Conservation (phyloP, 495 filamentous ascomycete genomes). For the Bacidia rubella region DNA sequence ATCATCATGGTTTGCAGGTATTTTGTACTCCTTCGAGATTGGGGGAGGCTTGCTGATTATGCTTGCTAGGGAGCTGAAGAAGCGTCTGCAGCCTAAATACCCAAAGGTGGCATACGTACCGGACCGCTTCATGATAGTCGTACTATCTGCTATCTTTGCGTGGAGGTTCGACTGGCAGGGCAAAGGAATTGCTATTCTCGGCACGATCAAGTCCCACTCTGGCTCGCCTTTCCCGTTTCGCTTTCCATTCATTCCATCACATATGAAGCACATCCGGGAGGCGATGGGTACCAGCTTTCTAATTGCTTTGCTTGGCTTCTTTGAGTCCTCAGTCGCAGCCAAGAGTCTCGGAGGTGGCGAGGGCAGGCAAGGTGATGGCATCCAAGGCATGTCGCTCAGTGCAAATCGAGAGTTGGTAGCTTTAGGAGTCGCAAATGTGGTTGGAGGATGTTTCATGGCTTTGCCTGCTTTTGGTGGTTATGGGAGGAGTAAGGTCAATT, state of each 20-base stretch:
- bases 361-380: conserved; percentile 37
- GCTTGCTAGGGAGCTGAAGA: conserved; percentile 55
- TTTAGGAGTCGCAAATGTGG: conserved; percentile 74
- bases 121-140: conserved; percentile 83
- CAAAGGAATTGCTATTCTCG: conserved; percentile 69
- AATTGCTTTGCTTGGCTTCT: conserved; percentile 91
- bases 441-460: conserved; percentile 82
- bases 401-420: conserved; percentile 92
- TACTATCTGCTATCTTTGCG: conserved; percentile 68
- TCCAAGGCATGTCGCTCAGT: conserved; percentile 66
- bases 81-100: conserved; percentile 63
- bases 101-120: conserved; percentile 79
- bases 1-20: conserved; percentile 81
- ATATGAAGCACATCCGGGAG: conserved; percentile 72
- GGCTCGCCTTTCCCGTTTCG: conserved; percentile 57
- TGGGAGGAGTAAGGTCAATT: conserved; percentile 89
- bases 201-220: conserved; percentile 55
- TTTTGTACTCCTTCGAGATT: conserved; percentile 10
- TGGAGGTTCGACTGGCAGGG: conserved; percentile 70
- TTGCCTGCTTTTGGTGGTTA: conserved; percentile 94
- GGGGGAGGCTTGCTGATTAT: conserved; percentile 5
- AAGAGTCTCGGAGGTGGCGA: conserved; percentile 64
- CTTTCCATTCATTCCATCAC: conserved; percentile 64
- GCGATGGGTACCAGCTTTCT: conserved; percentile 85
- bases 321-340: conserved; percentile 95